phyloP scores from a whole-genome alignment of 768 basidiomycete species.

The Trametes cubensis region DNA sequence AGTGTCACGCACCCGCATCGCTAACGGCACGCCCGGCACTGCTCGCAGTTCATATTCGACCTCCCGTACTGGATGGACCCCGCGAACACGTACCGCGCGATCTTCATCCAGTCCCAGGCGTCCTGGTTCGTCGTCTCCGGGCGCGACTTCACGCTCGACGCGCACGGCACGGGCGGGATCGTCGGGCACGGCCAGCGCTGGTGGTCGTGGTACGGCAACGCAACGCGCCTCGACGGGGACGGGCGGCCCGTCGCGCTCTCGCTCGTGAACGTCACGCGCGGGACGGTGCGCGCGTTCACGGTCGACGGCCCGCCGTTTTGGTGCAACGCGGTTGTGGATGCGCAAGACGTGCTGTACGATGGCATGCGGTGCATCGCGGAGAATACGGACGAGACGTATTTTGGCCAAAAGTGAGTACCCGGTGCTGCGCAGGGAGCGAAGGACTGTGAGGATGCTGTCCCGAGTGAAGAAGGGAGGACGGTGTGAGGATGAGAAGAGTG shows the following conservation, averaged over 20 bases:
- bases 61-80: constrained; percentile 59
- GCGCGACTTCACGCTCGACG: constrained; percentile 56
- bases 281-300: constrained; percentile 48
- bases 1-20: neutral
- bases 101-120: constrained; percentile 64
- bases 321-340: constrained; percentile 58
- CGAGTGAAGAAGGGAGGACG: no score
- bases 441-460: no score
- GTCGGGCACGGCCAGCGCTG: constrained; percentile 64
- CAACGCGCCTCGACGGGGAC: constrained; percentile 53
- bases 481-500: no score
- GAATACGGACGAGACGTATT: constrained; percentile 52
- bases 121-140: constrained; percentile 68
- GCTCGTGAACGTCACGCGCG: constrained; percentile 47
- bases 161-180: constrained; percentile 57
- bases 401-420: constrained; percentile 49
- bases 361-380: constrained; percentile 62
- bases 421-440: no score
- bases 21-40: neutral
- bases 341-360: constrained; percentile 52
- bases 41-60: constrained; percentile 51
- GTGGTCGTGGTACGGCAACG: constrained; percentile 57
- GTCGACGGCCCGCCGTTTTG: constrained; percentile 62
- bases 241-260: constrained; percentile 61
- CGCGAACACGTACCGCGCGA: constrained; percentile 59